phyloP scores from a whole-genome alignment of 1,284 basidiomycete genomes.

The Ustilago tritici region DNA sequence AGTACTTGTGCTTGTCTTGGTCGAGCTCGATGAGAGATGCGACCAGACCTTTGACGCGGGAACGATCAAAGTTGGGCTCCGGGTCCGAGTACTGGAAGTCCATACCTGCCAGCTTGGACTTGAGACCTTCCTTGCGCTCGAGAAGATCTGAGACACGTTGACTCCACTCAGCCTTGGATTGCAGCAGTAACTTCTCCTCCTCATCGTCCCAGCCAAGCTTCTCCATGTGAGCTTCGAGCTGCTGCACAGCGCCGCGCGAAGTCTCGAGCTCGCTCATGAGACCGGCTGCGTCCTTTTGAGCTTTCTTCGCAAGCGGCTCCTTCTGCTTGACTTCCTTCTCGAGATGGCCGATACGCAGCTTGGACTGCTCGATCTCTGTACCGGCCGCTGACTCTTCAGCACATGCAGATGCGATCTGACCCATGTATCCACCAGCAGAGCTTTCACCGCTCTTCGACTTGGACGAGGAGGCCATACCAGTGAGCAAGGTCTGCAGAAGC shows the following conservation, averaged over 20 bases:
- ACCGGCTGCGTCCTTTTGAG: constrained; percentile 85
- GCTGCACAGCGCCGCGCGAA: constrained; percentile 73
- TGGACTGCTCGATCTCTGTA: constrained; percentile 87
- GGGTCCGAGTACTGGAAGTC: constrained; percentile 88
- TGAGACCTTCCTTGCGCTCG: constrained; percentile 80
- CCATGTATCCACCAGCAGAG: constrained; percentile 90
- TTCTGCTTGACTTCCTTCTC: constrained; percentile 84
- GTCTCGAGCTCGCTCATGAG: constrained; percentile 73
- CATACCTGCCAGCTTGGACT: constrained; percentile 78
- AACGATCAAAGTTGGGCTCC: constrained; percentile 83
- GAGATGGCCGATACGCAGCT: constrained; percentile 81
- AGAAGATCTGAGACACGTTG: constrained; percentile 75
- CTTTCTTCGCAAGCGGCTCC: constrained; percentile 83
- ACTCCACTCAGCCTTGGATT: constrained; percentile 75
- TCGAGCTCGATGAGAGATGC: constrained; percentile 81
- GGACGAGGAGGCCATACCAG: constrained; percentile 81
- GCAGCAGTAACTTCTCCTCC: constrained; percentile 78
- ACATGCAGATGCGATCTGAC: constrained; percentile 90
- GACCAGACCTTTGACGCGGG: constrained; percentile 82
- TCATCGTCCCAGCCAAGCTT: constrained; percentile 83
- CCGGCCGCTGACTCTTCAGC: constrained; percentile 80
- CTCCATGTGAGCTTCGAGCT: constrained; percentile 63
- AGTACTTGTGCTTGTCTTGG: constrained; percentile 76
- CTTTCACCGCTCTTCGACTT: constrained; percentile 73
- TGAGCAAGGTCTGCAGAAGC: constrained; percentile 93